phyloP scores from a whole-genome alignment of 495 filamentous ascomycete species.

The Hypoxylon intermedium region DNA sequence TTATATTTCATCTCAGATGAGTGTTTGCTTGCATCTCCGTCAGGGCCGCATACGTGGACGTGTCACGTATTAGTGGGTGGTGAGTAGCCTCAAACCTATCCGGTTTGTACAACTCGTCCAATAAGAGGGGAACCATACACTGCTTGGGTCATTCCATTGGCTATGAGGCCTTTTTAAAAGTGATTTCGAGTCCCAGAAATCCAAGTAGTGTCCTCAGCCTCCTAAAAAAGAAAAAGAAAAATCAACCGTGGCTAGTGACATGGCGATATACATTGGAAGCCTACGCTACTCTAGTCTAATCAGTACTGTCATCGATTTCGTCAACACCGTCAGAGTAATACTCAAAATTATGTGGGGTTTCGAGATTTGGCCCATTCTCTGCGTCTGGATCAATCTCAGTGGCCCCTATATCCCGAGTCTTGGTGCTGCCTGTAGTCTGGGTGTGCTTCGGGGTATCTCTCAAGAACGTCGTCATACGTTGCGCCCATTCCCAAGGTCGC shows the following conservation, averaged over 20 bases:
- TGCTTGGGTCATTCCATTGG: slow-evolving; percentile 1
- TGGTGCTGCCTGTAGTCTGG: background rate
- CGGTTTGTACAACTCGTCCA: slow-evolving; percentile 9
- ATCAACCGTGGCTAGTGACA: too few species aligned
- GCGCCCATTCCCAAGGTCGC: slow-evolving; percentile 76
- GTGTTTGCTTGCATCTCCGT: slow-evolving; percentile 20
- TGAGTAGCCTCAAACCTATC: slow-evolving; percentile 9
- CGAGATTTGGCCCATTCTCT: slow-evolving; percentile 5
- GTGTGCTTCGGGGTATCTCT: slow-evolving; percentile 28
- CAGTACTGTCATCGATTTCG: background rate
- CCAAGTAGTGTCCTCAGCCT: too few species aligned
- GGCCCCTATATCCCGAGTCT: background rate
- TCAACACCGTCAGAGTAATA: slow-evolving; percentile 35
- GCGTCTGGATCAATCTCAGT: slow-evolving; percentile 28
- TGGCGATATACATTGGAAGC: too few species aligned
- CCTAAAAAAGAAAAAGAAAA: too few species aligned
- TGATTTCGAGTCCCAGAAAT: background rate
- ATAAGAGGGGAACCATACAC: background rate
- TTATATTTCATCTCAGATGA: slow-evolving; percentile 1
- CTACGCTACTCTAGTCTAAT: background rate
- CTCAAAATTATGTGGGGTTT: slow-evolving; percentile 26
- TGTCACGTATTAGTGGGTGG: slow-evolving; percentile 12
- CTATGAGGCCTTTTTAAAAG: background rate
- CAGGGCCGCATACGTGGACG: slow-evolving; percentile 16
- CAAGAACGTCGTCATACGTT: slow-evolving; percentile 64